A percentile compares a stretch with the other conserved stretches of the same genome.
Evolutionary conservation across 495 filamentous ascomycete species (phyloP).

Genomic region (Chaetomium cochliodes): DNA sequence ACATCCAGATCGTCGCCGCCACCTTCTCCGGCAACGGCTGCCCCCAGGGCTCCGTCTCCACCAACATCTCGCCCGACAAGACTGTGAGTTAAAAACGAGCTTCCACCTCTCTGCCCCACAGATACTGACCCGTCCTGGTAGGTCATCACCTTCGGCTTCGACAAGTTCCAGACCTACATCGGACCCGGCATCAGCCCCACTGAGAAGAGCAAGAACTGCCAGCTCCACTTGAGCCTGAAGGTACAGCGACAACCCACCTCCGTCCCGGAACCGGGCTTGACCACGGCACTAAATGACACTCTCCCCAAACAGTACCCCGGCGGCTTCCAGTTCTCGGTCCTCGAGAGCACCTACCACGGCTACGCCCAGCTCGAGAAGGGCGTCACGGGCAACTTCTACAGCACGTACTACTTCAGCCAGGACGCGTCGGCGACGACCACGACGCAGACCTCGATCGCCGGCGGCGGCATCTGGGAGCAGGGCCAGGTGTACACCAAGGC

Average conservation of each 20-base stretch:
- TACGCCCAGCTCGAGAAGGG: constrained; percentile 53
- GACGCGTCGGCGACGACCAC: constrained; percentile 48
- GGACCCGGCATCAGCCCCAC: constrained; percentile 43
- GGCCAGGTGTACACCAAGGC: constrained; percentile 60
- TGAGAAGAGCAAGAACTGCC: constrained; percentile 58
- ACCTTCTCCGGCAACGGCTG: constrained; percentile 62
- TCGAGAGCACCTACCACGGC: constrained; percentile 57
- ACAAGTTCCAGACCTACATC: constrained; percentile 58
- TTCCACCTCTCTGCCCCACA: background rate
- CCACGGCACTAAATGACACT: background rate
- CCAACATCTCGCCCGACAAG: constrained; percentile 51
- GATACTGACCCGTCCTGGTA: constrained; percentile 18
- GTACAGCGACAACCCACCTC: background rate
- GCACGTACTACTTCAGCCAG: constrained; percentile 60
- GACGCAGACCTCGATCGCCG: constrained; percentile 50
- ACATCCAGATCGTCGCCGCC: constrained; percentile 54
- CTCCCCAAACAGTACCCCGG: constrained; percentile 47
- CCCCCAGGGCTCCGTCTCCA: constrained; percentile 51
- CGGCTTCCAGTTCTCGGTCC: constrained; percentile 58
- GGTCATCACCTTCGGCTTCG: constrained; percentile 59
- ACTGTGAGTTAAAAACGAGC: constrained; percentile 37
- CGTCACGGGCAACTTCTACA: constrained; percentile 55
- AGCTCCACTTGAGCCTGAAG: constrained; percentile 56
- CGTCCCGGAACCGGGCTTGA: background rate
- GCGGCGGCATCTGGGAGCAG: constrained; percentile 45